phyloP scores from a whole-genome alignment of 2,329 filamentous ascomycete species.

The Penicillium sp. region DNA sequence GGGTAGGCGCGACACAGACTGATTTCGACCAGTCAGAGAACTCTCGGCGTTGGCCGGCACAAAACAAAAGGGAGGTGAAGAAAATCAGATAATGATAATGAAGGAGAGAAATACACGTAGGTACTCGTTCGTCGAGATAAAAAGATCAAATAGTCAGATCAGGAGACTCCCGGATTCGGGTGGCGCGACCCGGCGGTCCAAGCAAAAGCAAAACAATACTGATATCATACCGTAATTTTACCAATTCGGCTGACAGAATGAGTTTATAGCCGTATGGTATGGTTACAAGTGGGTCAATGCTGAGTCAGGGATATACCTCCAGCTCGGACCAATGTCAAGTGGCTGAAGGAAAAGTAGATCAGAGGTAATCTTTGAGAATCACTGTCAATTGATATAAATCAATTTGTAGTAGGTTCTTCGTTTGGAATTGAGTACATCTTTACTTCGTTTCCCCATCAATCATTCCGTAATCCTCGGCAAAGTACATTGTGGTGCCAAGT shows the following conservation, averaged over 20 bases:
- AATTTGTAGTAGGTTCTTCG: accelerated
- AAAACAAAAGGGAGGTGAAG: not conserved
- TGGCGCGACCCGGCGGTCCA: slow-evolving; percentile 10
- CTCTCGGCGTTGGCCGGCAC: not conserved
- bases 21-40: not conserved
- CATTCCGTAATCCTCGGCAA: not conserved
- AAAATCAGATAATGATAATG: slow-evolving; percentile 2
- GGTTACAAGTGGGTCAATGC: not conserved
- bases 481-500: not conserved
- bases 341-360: slow-evolving; percentile 10
- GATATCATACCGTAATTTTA: not conserved
- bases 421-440: not conserved
- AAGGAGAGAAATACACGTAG: slow-evolving; percentile 2
- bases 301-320: slow-evolving; percentile 4
- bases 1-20: slow-evolving; percentile 6
- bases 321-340: not conserved
- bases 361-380: not conserved
- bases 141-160: slow-evolving; percentile 11
- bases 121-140: slow-evolving; percentile 2
- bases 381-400: not conserved
- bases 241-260: accelerated
- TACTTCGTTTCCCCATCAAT: not conserved
- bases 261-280: not conserved
- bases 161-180: slow-evolving; percentile 12
- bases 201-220: not conserved